These are phyloP conservation scores for Chalciporus sphaerocephalus DNA, from an alignment of 768 basidiomycete species.

Conservation along the genomic window DNA sequence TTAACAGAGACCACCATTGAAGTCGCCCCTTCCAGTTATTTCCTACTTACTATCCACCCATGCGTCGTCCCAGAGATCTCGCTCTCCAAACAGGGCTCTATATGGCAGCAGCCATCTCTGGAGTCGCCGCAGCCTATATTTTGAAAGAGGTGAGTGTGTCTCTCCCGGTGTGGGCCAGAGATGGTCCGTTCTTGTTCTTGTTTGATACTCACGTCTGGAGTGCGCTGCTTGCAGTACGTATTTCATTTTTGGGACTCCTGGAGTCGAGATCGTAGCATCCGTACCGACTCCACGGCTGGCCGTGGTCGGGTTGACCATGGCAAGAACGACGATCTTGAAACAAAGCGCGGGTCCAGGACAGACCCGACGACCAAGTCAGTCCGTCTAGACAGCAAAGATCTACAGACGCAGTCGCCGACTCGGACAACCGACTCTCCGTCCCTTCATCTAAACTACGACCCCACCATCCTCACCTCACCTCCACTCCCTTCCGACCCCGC, in stretches of 20 bases:
- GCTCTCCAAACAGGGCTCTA: constrained; percentile 8
- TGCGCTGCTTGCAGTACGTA: constrained; percentile 9
- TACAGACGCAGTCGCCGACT: not conserved
- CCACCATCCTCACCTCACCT: no score
- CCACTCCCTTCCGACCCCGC: not conserved
- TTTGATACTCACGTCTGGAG: not conserved
- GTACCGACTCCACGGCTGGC: no score
- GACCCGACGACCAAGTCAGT: no score
- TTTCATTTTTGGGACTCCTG: constrained; percentile 4
- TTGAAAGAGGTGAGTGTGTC: constrained; percentile 13
- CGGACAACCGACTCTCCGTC: not conserved
- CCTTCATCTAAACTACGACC: not conserved
- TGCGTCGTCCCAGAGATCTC: constrained; percentile 11
- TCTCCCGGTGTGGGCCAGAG: fast-evolving
- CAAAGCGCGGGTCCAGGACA: not conserved
- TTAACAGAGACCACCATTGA: no score
- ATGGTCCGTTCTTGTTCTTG: no score
- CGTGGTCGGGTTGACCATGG: no score
- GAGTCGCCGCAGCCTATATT: constrained; percentile 20
- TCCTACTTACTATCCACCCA: not conserved
- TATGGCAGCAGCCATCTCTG: constrained; percentile 12
- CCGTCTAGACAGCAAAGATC: not conserved
- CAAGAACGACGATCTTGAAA: not conserved
- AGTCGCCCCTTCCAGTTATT: no score
- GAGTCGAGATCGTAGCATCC: not conserved